Percentiles rank a stretch among this genome's conserved stretches.
Evolutionary conservation across 306 rosid genomes (phyloP).

Genomic region (Sophora flavescens): DNA sequence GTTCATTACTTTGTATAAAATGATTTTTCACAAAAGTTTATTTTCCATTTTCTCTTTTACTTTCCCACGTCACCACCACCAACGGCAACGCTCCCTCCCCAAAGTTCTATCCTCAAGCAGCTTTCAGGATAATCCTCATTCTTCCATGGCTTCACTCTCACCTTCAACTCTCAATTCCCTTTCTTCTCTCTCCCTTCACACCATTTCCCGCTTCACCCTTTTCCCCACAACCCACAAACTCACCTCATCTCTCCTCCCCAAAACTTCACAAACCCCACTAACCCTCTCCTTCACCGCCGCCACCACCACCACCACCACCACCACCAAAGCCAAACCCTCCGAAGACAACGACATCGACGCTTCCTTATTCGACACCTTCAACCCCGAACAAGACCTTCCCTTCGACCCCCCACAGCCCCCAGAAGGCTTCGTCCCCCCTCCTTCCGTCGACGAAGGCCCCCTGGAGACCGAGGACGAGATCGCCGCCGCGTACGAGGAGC

Average conservation of each 20-base stretch:
- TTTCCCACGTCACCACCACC: too few species aligned
- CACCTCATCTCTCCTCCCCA: slow-evolving; percentile 43
- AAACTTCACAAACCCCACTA: slow-evolving; percentile 32
- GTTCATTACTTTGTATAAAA: too few species aligned
- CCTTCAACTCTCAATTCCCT: slow-evolving; percentile 57
- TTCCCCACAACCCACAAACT: slow-evolving; percentile 44
- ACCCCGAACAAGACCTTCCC: slow-evolving; percentile 57
- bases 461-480: slow-evolving; percentile 78
- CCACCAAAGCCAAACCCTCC: slow-evolving; percentile 52
- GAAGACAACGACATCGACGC: slow-evolving; percentile 76
- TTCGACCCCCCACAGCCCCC: slow-evolving; percentile 80
- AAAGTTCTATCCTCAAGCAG: background rate
- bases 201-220: slow-evolving; percentile 54
- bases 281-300: background rate
- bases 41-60: too few species aligned
- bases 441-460: slow-evolving; percentile 78
- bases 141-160: slow-evolving; percentile 52
- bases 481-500: slow-evolving; percentile 81
- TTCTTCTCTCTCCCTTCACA: slow-evolving; percentile 64
- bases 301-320: too few species aligned
- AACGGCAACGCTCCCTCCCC: background rate
- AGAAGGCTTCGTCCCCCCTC: slow-evolving; percentile 72
- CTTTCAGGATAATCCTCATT: background rate
- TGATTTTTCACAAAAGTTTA: too few species aligned
- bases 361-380: slow-evolving; percentile 65